Percentiles rank a stretch among this genome's conserved stretches.
Evolutionary conservation across 1,284 basidiomycete genomes (phyloP).

Genomic region (Fomes fomentarius): DNA sequence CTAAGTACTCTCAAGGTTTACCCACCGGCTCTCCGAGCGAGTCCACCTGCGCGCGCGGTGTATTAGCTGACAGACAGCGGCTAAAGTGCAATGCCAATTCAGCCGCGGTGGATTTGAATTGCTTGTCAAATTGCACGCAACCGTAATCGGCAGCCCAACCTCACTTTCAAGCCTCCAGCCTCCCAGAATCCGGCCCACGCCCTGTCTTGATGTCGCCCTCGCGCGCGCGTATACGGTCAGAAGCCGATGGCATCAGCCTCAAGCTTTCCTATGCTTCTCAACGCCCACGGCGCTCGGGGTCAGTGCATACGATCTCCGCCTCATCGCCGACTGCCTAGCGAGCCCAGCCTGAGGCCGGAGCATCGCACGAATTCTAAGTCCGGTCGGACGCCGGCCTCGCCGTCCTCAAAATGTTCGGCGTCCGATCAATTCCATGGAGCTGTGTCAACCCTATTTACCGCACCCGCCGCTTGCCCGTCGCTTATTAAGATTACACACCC

Average conservation of each 20-base stretch:
- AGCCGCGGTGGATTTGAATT: slow-evolving; percentile 17
- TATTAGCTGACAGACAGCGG: slow-evolving; percentile 7
- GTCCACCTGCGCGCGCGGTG: background rate
- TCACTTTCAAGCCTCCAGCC: too few species aligned
- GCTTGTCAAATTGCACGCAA: slow-evolving; percentile 17
- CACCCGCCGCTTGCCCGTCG: too few species aligned
- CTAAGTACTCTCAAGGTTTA: too few species aligned
- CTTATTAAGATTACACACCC: too few species aligned
- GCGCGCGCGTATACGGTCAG: background rate
- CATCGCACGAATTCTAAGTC: too few species aligned
- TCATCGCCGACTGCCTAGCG: slow-evolving; percentile 11
- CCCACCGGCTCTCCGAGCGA: too few species aligned
- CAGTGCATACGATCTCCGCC: slow-evolving; percentile 12
- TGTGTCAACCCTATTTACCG: background rate
- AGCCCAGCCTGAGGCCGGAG: background rate
- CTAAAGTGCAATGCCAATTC: background rate
- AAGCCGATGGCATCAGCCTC: slow-evolving; percentile 24
- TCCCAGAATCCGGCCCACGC: too few species aligned
- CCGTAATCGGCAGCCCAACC: background rate
- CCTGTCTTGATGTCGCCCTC: too few species aligned
- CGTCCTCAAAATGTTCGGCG: background rate
- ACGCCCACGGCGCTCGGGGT: slow-evolving; percentile 17
- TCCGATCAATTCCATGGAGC: background rate
- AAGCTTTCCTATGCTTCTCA: slow-evolving; percentile 18
- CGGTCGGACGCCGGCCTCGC: slow-evolving; percentile 15